A percentile compares a stretch with the other conserved stretches of the same genome.
These are phyloP conservation scores for Kazachstania bromeliacearum DNA, from an alignment of 805 yeast genomes.

Conservation along the genomic window DNA sequence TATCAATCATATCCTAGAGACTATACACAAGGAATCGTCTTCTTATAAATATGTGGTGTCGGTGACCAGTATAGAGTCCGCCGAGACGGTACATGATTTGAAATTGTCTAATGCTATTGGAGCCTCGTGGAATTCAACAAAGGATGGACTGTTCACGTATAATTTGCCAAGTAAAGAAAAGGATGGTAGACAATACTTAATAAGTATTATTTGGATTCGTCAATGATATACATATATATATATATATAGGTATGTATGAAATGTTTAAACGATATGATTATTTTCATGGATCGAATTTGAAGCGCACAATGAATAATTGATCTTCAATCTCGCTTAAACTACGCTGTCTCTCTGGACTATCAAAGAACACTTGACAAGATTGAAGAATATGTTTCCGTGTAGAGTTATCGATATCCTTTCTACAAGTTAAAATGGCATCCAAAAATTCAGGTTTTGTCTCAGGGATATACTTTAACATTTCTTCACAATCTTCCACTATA, in stretches of 20 bases:
- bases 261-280: background rate
- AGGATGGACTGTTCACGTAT: conserved; percentile 43
- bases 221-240: conserved; percentile 8
- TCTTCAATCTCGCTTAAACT: conserved; percentile 6
- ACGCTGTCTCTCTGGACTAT: conserved; percentile 15
- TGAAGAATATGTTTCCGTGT: conserved; percentile 15
- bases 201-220: conserved; percentile 29
- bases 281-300: conserved; percentile 3
- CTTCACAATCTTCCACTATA: conserved; percentile 48
- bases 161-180: conserved; percentile 18
- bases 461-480: conserved; percentile 55
- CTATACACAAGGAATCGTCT: conserved; percentile 38
- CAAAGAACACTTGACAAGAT: conserved; percentile 11
- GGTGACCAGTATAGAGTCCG: background rate
- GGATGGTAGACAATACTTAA: conserved; percentile 14
- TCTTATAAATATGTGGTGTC: conserved; percentile 45
- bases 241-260: background rate
- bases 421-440: conserved; percentile 46
- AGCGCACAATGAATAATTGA: conserved; percentile 8
- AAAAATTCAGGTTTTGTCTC: conserved; percentile 70
- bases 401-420: conserved; percentile 31
- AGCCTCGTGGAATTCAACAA: conserved; percentile 46
- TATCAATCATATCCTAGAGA: conserved; percentile 28
- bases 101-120: conserved; percentile 35
- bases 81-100: conserved; percentile 6